Evolutionary conservation across 169 alveolate genomes (phyloP).

Genomic region (Theileria sp.): DNA sequence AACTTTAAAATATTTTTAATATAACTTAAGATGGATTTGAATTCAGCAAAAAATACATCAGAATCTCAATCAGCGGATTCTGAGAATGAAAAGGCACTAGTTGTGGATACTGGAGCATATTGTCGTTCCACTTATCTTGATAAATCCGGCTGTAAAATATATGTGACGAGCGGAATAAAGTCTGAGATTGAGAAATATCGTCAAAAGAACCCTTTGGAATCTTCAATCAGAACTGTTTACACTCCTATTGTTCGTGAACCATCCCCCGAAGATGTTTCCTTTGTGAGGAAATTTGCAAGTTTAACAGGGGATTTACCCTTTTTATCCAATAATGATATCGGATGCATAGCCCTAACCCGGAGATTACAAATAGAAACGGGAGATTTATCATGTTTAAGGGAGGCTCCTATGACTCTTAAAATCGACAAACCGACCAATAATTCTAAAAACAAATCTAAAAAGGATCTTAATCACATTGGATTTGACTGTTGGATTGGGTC

Average conservation of each 20-base stretch:
- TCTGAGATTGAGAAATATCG: slow-evolving; percentile 54
- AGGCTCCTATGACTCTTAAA: slow-evolving; percentile 59
- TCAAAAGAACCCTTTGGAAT: slow-evolving; percentile 48
- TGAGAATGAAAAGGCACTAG: slow-evolving; percentile 18
- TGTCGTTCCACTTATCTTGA: slow-evolving; percentile 60
- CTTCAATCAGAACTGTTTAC: slow-evolving; percentile 41
- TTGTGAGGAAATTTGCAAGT: slow-evolving; percentile 80
- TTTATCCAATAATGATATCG: slow-evolving; percentile 81
- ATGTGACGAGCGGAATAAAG: slow-evolving; percentile 52
- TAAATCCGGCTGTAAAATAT: slow-evolving; percentile 47
- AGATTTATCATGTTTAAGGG: slow-evolving; percentile 69
- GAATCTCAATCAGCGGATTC: slow-evolving; percentile 11
- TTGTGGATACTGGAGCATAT: slow-evolving; percentile 69
- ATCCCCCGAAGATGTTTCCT: slow-evolving; percentile 71
- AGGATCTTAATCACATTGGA: slow-evolving; percentile 42
- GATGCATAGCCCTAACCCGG: slow-evolving; percentile 83
- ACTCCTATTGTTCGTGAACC: slow-evolving; percentile 70
- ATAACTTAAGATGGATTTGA: slow-evolving; percentile 8
- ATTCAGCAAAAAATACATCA: not conserved
- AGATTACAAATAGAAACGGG: slow-evolving; percentile 76
- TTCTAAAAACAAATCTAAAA: slow-evolving; percentile 28
- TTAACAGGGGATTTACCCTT: slow-evolving; percentile 85
- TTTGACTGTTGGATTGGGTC: slow-evolving; percentile 76
- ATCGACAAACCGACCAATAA: slow-evolving; percentile 30
- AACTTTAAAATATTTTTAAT: not conserved